Evolutionary conservation across 768 basidiomycete genomes (phyloP), one percentile per base, ranked within the genome.

Genomic region (Pseudohyphozyma bogoriensis): DNA sequence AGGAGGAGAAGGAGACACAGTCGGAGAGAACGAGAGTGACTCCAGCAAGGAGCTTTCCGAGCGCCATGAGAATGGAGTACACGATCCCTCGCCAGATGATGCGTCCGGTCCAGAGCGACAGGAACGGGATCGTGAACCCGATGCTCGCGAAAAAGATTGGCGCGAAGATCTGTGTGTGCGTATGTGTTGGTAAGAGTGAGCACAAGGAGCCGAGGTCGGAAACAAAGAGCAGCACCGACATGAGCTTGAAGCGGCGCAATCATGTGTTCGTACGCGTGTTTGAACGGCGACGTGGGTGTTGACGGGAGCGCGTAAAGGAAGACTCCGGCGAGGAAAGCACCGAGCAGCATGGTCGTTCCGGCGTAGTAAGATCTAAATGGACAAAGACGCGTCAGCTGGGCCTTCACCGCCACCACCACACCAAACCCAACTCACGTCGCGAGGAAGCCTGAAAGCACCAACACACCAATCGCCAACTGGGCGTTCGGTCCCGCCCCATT

Each of bases 91-190:
- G 73, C 82, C 83, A 83, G 55, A 80, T 65, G 65, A 76, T 67
- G 8, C 22, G 22, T 69, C 75, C 70, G 72, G 72, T 61, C 72
- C 74, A 76, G 39, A 78, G 68, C 33, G 74, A 71, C 12, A 79
- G 68, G 40, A 81, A 78, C 2, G 82, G 83, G 51, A 84, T 78
- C 0, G 67, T 53, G 51, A 74, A 76, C 1, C 83, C 84, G 47
- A 85, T 82, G 39, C 81, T 82, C 9, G 72, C 81, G 62, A 85
- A 85, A 76, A 85, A 85, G 3, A 85, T 69, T 1, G 85, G 84
- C 0, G 78, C 76, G 29, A 85, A 73, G 37, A 85, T 64, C 55
- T 63, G 62, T 31, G 32, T 7, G 3, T 13, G 32, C 39, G 15
- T 11, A 12, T n/a, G 22, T 6, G 16, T 4, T 2, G 2, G 28